phyloP scores from a whole-genome alignment of 495 filamentous ascomycete species.

The Rhizodiscina lignyota region DNA sequence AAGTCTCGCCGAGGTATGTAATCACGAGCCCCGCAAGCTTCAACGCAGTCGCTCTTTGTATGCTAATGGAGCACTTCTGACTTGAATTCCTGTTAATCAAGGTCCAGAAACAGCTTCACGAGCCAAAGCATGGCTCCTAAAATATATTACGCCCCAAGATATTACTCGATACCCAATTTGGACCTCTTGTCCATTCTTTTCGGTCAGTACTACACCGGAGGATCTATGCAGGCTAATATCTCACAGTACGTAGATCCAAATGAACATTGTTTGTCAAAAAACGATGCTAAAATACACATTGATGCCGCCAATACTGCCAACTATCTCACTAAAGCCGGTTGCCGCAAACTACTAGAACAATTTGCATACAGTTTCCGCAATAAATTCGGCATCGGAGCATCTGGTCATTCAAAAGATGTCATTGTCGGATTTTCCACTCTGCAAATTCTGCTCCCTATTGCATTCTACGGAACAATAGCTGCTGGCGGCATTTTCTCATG shows the following conservation, averaged over 20 bases:
- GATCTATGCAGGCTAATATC: not conserved
- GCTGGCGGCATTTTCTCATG: conserved; percentile 33
- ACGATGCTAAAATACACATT: conserved; percentile 15
- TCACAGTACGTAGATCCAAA: not conserved
- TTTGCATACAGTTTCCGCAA: conserved; percentile 28
- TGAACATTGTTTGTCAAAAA: not conserved
- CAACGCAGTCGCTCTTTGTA: too few relatives aligned
- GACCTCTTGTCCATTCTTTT: conserved; percentile 2
- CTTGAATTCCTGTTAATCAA: too few relatives aligned
- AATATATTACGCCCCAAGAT: not conserved
- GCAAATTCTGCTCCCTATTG: conserved; percentile 27
- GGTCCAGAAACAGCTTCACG: too few relatives aligned
- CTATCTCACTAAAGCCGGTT: conserved; percentile 27
- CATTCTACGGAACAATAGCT: conserved; percentile 30
- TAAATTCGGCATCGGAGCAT: conserved; percentile 27
- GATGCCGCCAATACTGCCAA: conserved; percentile 31
- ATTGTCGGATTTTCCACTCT: conserved; percentile 30
- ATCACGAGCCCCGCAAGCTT: too few relatives aligned
- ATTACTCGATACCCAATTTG: not conserved
- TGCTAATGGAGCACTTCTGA: too few relatives aligned
- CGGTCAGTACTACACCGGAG: not conserved
- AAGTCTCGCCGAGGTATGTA: too few relatives aligned
- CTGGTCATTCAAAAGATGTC: conserved; percentile 28
- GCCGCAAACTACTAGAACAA: conserved; percentile 25
- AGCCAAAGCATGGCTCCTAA: not conserved